Base-by-base conservation (phyloP, 352 stramenopile species). In the Pythium aristosporum region DNA sequence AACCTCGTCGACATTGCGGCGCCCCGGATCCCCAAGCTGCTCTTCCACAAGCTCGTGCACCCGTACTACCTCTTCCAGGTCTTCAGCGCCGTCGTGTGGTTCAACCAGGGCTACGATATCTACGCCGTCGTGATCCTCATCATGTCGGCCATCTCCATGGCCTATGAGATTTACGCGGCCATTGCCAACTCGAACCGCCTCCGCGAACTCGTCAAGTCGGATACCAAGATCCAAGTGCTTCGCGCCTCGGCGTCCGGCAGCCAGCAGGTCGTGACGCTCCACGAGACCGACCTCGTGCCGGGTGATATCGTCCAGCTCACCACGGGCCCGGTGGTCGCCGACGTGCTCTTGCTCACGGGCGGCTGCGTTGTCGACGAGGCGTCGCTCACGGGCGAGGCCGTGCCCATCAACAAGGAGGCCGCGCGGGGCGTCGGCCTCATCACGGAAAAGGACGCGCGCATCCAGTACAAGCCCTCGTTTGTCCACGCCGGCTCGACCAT, bases 61-160 rank as follows among this genome's bases (percentile, higher is more conserved):
- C 79, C 77, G 57, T 88, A 78, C 64, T 86, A 88, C 65, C 25
- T 88, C 6, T 88, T 88, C 53, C 77, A 88, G 64, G 36, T 86
- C 23, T 85, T 88, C 59, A 85, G 75, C 34, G 65, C 72, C 10
- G 63, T 51, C 0, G 71, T 88, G 15, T 88, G 79, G 79, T 74
- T 85, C 25, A 55, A 51, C 2, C 51, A 86, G 25, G 46, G 71
- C 3, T 88, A 88, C 61, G 74, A 62, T 2, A 49, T 70, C 12
- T 86, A 86, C 59, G 71, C 76, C 1, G 48, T 76, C 10, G 67
- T 79, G 15, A 82, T 88, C 51, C 21, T 88, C 36, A 53, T 53
- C 11, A 62, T 86, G 10, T 85, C 76, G 18, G 53, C 70, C 10
- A 46, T 58, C 3, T 86, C 76, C 12, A 65, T 86, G 55, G 21